phyloP scores from a whole-genome alignment of 2,329 filamentous ascomycete genomes.

The Clonostachys rosea region DNA sequence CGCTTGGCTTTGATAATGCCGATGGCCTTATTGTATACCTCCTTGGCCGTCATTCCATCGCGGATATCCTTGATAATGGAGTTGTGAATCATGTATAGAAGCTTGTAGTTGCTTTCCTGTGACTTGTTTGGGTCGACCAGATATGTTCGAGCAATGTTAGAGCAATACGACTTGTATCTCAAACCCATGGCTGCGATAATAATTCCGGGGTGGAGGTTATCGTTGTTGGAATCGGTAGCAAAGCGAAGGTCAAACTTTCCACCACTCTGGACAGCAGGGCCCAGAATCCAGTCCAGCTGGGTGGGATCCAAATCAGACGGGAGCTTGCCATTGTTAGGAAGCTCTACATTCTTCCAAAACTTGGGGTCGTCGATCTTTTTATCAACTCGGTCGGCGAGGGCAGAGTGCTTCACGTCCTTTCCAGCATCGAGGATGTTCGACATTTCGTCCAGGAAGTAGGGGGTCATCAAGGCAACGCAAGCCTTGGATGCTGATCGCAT shows the following conservation, averaged over 20 bases:
- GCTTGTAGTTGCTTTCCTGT: slow-evolving; percentile 91
- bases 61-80: slow-evolving; percentile 86
- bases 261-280: slow-evolving; percentile 88
- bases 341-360: slow-evolving; percentile 79
- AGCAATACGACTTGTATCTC: slow-evolving; percentile 94
- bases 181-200: slow-evolving; percentile 91
- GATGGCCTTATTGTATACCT: slow-evolving; percentile 87
- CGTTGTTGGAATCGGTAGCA: slow-evolving; percentile 72
- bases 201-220: slow-evolving; percentile 81
- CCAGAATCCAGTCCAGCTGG: slow-evolving; percentile 91
- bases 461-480: slow-evolving; percentile 89
- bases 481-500: slow-evolving; percentile 94
- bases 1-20: slow-evolving; percentile 81
- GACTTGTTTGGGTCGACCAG: slow-evolving; percentile 95
- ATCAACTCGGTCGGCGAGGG: slow-evolving; percentile 80
- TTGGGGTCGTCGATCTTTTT: slow-evolving; percentile 89
- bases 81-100: slow-evolving; percentile 80
- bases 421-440: slow-evolving; percentile 92
- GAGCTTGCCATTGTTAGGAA: slow-evolving; percentile 69
- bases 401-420: slow-evolving; percentile 91
- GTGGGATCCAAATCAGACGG: slow-evolving; percentile 81
- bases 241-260: slow-evolving; percentile 92
- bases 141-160: slow-evolving; percentile 87
- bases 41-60: slow-evolving; percentile 81
- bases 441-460: slow-evolving; percentile 98